Conservation (phyloP, 768 basidiomycete genomes). For the Leccinum subgranulosum region DNA sequence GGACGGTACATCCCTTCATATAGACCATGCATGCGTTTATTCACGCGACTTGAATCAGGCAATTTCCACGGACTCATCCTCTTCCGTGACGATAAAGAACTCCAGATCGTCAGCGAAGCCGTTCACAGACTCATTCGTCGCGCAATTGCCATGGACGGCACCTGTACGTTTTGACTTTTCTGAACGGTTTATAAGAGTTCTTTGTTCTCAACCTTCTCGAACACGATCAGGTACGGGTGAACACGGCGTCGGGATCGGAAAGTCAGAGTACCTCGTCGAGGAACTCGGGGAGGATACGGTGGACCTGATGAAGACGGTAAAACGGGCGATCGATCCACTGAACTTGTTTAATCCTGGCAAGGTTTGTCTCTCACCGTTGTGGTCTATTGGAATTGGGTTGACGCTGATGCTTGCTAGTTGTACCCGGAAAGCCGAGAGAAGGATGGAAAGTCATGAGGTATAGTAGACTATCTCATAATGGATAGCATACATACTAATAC, state of each 20-base stretch:
- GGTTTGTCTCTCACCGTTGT: constrained; percentile 20
- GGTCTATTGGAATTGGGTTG: neutral
- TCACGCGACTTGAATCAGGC: constrained; percentile 26
- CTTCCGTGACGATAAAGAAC: constrained; percentile 57
- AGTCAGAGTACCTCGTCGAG: constrained; percentile 76
- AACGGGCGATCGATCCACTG: constrained; percentile 72
- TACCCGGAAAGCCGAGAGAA: constrained; percentile 10
- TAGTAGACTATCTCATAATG: no score
- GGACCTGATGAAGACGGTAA: constrained; percentile 82
- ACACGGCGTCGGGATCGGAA: constrained; percentile 86
- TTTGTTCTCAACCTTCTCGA: neutral
- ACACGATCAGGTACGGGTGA: constrained; percentile 65
- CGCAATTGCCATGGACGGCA: constrained; percentile 73
- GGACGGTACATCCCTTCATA: constrained; percentile 53
- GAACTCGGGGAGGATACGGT: constrained; percentile 85
- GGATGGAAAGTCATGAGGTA: neutral
- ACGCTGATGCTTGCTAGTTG: constrained; percentile 2
- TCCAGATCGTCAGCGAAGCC: constrained; percentile 49
- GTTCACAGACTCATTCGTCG: constrained; percentile 71
- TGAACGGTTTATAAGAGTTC: neutral
- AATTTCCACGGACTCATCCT: constrained; percentile 51
- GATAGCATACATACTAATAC: no score
- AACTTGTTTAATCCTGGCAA: constrained; percentile 89
- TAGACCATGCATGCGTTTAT: neutral
- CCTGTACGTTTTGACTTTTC: constrained; percentile 46